Percentiles rank a stretch among this genome's conserved stretches.
Evolutionary conservation across 768 basidiomycete species (phyloP).

Genomic region (Collybia sordida): DNA sequence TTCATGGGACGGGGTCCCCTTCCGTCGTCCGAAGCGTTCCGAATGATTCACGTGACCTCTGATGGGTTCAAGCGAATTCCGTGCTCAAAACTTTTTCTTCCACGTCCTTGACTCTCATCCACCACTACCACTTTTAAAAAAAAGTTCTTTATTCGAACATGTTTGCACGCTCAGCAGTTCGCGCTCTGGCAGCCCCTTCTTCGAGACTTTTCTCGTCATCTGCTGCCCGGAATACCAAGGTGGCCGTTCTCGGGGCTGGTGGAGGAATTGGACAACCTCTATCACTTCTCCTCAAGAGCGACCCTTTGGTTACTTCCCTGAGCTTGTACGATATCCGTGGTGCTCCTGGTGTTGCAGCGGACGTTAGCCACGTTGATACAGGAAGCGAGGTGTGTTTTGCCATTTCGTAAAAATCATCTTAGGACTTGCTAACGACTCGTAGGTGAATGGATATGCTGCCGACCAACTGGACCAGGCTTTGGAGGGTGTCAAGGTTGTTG

Average conservation of each 20-base stretch:
- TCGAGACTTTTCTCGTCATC: constrained; percentile 78
- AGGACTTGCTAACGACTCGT: constrained; percentile 8
- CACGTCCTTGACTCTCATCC: constrained; percentile 8
- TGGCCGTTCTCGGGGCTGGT: constrained; percentile 95
- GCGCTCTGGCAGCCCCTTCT: constrained; percentile 50
- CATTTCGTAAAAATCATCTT: background rate
- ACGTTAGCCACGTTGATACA: constrained; percentile 94
- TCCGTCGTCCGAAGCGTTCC: background rate
- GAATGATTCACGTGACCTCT: constrained; percentile 2
- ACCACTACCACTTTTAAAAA: constrained; percentile 17
- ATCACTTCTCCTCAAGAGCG: constrained; percentile 88
- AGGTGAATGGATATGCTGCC: constrained; percentile 81
- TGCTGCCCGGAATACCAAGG: constrained; percentile 73
- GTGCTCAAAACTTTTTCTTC: constrained; percentile 9
- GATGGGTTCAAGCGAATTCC: background rate
- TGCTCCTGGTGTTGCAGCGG: constrained; percentile 95
- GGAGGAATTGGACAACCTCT: constrained; percentile 99
- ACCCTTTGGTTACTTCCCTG: constrained; percentile 85
- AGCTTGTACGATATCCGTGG: constrained; percentile 94
- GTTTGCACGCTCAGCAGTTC: constrained; percentile 66
- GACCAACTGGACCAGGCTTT: constrained; percentile 90
- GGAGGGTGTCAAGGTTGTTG: constrained; percentile 86
- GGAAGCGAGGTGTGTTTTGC: constrained; percentile 63
- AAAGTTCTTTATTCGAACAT: constrained; percentile 38
- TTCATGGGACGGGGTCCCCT: no score